Base-by-base conservation (phyloP, 768 basidiomycete species). In the Suillus brevipes region DNA sequence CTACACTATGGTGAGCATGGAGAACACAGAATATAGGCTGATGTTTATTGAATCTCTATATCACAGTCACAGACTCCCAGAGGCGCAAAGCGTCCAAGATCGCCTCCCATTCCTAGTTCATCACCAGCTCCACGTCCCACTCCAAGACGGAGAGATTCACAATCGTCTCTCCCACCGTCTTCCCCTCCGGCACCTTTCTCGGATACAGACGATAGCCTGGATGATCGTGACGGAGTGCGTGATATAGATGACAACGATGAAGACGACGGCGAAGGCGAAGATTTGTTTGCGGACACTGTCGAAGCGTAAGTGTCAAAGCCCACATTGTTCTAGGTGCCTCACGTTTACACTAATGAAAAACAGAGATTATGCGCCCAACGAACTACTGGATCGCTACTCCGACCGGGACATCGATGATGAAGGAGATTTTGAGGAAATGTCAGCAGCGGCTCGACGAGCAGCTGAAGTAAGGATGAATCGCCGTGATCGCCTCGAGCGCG, bases 381-480 rank as follows among this genome's bases (percentile, higher is more conserved):
- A 89, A 61, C 81, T 84, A 4, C 85, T 97, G 9, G 97, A 99
- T 77, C 82, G 77, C 31, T 99, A 99, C 77, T 95, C 94, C 5
- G 89, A 92, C 66, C 86, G 85, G 31, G 97, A 87, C 62, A 84
- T 99, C 61, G 87, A 99, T 73, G 97, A 99, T 71, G 87, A 89
- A 45, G 87, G 87, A 25, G 87, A 89, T 13, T 79, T 85, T 59
- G 89, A 85, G 20, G 89, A 87, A 20, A 71, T 96, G 67, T 84
- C 89, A n/a, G 83, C 81, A 8, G 85, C 81, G 10, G 87, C 86
- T 37, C 87, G 95, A 67, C 88, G 91, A 43, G 89, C 86, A 3
- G 97, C 94, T 37, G 97, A 99, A 77, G 81, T 83, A 34, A 86
- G 86, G 70, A 97, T 99, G 96, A 87, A 87, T 42, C 86, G 90